phyloP scores from a whole-genome alignment of 371 early-diverging fungal genomes.

The Parasitella parasitica region DNA sequence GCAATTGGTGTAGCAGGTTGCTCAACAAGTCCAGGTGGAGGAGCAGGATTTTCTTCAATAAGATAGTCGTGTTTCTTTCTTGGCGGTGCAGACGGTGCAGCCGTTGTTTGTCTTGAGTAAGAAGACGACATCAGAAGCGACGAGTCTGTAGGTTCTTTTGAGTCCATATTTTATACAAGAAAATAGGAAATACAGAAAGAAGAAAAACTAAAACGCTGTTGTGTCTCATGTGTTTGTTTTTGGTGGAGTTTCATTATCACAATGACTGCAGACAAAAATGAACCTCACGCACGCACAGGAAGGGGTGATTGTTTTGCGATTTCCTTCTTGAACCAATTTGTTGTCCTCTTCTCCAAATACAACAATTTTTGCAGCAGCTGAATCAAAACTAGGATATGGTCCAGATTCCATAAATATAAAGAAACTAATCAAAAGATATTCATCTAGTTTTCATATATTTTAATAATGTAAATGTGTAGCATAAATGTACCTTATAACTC shows the following conservation, averaged over 20 bases:
- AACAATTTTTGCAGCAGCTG: too few relatives aligned
- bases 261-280: background rate
- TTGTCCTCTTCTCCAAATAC: too few relatives aligned
- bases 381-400: too few relatives aligned
- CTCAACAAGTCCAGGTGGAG: conserved; percentile 1
- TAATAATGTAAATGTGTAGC: too few relatives aligned
- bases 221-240: background rate
- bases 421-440: too few relatives aligned
- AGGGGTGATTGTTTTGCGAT: too few relatives aligned
- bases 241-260: background rate
- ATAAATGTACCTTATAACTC: too few relatives aligned
- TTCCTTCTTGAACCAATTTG: too few relatives aligned
- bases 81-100: background rate
- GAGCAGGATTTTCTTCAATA: conserved; percentile 3
- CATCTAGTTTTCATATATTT: too few relatives aligned
- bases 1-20: background rate
- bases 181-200: conserved; percentile 1
- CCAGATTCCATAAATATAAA: too few relatives aligned
- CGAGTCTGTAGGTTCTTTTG: background rate
- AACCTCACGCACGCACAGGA: too few relatives aligned
- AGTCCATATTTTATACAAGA: background rate
- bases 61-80: background rate
- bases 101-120: background rate
- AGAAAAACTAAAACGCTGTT: background rate
- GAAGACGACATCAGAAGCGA: background rate